Evolutionary conservation across 2,329 filamentous ascomycete genomes (phyloP).

Genomic region (Penicillium sumatraense): DNA sequence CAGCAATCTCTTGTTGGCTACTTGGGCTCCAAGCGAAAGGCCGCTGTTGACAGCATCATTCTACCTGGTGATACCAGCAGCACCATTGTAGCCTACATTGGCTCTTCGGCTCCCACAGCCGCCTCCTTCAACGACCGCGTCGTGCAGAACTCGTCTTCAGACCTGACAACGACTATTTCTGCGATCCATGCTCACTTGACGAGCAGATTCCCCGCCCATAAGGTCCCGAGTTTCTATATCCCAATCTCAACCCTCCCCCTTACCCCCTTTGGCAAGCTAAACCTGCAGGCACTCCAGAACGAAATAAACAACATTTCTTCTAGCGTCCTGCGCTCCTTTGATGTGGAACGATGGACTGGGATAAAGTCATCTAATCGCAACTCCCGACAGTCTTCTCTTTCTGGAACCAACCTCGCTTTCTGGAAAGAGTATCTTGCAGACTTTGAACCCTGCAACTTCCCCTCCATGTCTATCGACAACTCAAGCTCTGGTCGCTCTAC

Average conservation of each 20-base stretch:
- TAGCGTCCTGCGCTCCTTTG: conserved; percentile 16
- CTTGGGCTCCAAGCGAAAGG: conserved; percentile 21
- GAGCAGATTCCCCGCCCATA: conserved; percentile 33
- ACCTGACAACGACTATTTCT: conserved; percentile 16
- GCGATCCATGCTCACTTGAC: conserved; percentile 28
- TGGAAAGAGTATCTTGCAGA: conserved; percentile 53
- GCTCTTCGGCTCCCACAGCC: conserved; percentile 4
- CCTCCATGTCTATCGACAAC: conserved; percentile 28
- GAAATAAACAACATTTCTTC: conserved; percentile 18
- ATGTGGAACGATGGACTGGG: conserved; percentile 25
- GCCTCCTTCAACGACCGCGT: conserved; percentile 1
- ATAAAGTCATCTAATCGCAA: conserved; percentile 14
- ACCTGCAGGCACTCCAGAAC: conserved; percentile 27
- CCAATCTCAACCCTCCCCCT: conserved; percentile 38
- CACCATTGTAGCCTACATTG: conserved; percentile 28
- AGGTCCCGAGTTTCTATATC: conserved; percentile 42
- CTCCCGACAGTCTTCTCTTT: conserved; percentile 16
- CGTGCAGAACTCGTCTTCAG: conserved; percentile 17
- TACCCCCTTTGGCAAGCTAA: conserved; percentile 37
- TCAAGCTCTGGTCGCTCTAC: conserved; percentile 8
- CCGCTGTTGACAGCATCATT: conserved; percentile 23
- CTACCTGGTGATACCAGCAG: conserved; percentile 1
- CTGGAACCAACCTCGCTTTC: conserved; percentile 43
- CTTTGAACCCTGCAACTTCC: conserved; percentile 54
- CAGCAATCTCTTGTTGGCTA: conserved; percentile 19